These are phyloP conservation scores for Purshia tridentata DNA, from an alignment of 306 rosid genomes.

Conservation along the genomic window DNA sequence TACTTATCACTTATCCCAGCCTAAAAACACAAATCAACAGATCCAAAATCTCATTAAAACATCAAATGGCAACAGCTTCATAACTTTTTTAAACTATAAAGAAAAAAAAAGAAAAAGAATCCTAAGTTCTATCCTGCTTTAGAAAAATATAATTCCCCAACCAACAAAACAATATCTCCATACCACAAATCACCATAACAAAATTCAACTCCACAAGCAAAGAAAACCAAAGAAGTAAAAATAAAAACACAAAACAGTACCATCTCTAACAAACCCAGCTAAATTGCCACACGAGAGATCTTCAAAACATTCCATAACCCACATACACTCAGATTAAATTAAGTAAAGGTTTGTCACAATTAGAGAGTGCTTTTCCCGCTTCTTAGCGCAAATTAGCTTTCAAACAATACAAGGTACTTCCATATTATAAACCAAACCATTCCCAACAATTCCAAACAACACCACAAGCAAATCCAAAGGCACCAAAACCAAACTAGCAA, in stretches of 20 bases:
- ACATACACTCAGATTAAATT: background rate
- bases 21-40: background rate
- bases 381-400: background rate
- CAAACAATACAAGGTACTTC: background rate
- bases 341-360: constrained; percentile 15
- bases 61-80: background rate
- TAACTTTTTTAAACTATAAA: background rate
- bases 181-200: background rate
- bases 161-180: background rate
- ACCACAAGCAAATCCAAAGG: background rate
- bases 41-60: background rate
- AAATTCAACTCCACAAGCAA: constrained; percentile 11
- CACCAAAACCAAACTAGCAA: background rate
- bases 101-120: background rate
- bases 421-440: background rate
- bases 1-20: background rate
- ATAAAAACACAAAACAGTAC: background rate
- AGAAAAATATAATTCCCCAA: background rate
- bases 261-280: background rate
- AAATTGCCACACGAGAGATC: background rate
- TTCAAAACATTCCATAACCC: constrained; percentile 4
- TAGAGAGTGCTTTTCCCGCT: constrained; percentile 7
- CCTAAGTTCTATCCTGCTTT: background rate
- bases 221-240: background rate
- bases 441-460: background rate